Evolutionary conservation across 1,139 yeast species (phyloP).

Genomic region (Meyerozyma smithsonii): DNA sequence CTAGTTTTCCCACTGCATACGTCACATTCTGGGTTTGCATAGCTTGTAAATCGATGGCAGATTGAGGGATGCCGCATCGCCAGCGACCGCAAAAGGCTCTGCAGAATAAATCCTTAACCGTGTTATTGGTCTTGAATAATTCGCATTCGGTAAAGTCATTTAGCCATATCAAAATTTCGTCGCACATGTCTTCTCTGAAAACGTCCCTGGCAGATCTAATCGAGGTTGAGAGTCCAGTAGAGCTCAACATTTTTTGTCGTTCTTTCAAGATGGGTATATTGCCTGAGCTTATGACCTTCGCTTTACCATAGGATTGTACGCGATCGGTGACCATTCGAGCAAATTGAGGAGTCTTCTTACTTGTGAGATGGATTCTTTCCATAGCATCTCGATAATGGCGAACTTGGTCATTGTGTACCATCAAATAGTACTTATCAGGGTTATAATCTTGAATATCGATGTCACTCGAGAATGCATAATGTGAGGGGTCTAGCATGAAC

Average conservation of each 20-base stretch:
- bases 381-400: slow-evolving; percentile 74
- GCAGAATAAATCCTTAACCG: slow-evolving; percentile 51
- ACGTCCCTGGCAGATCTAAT: slow-evolving; percentile 65
- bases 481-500: slow-evolving; percentile 27
- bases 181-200: slow-evolving; percentile 79
- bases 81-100: slow-evolving; percentile 50
- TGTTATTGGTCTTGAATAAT: slow-evolving; percentile 45
- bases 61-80: slow-evolving; percentile 37
- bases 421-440: slow-evolving; percentile 50
- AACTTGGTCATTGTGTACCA: slow-evolving; percentile 74
- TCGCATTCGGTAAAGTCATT: slow-evolving; percentile 54
- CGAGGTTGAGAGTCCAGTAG: slow-evolving; percentile 64
- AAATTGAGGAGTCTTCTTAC: slow-evolving; percentile 61
- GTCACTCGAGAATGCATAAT: slow-evolving; percentile 25
- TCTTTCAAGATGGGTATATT: slow-evolving; percentile 47
- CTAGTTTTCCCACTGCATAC: slow-evolving; percentile 32
- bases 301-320: slow-evolving; percentile 65
- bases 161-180: slow-evolving; percentile 64
- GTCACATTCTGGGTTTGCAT: slow-evolving; percentile 5
- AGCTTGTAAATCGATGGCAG: slow-evolving; percentile 9
- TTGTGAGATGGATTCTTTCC: slow-evolving; percentile 58
- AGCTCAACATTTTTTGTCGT: slow-evolving; percentile 48
- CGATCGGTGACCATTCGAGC: slow-evolving; percentile 69
- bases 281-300: slow-evolving; percentile 56
- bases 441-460: slow-evolving; percentile 37